Evolutionary conservation across 257 asterid genomes (phyloP).

Genomic region (Thymus quinquecostatus): DNA sequence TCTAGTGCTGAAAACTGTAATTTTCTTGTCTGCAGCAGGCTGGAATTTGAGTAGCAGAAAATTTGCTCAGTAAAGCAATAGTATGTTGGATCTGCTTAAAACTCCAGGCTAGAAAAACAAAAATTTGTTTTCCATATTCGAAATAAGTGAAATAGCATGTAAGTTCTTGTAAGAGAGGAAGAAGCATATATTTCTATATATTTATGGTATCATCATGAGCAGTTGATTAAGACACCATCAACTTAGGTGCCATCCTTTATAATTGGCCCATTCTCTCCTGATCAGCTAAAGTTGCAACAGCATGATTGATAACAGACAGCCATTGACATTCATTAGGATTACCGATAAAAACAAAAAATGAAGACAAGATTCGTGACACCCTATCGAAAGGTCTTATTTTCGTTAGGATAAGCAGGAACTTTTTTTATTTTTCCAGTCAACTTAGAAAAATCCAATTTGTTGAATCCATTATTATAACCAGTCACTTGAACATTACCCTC

Average conservation of each 20-base stretch:
- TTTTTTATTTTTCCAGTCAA: no score
- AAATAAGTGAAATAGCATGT: slow-evolving; percentile 12
- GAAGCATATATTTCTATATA: neutral
- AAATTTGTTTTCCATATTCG: neutral
- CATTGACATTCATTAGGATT: no score
- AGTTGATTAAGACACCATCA: neutral
- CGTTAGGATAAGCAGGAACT: neutral
- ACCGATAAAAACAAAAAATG: neutral
- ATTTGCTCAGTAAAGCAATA: slow-evolving; percentile 25
- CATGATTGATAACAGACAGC: no score
- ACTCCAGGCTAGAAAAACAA: slow-evolving; percentile 7
- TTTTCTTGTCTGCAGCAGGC: slow-evolving; percentile 45
- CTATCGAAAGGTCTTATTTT: neutral
- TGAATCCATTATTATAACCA: neutral
- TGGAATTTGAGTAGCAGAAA: slow-evolving; percentile 37
- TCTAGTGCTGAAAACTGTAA: slow-evolving; percentile 39
- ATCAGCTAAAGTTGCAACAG: no score
- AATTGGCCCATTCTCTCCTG: neutral
- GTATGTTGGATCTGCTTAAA: slow-evolving; percentile 8
- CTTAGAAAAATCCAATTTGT: neutral
- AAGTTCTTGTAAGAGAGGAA: neutral
- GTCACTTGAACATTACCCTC: no score
- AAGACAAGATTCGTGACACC: neutral
- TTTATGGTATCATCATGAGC: neutral
- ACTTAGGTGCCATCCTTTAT: neutral